phyloP scores from a whole-genome alignment of 2,329 filamentous ascomycete species.

The Trichothecium sympodiale region DNA sequence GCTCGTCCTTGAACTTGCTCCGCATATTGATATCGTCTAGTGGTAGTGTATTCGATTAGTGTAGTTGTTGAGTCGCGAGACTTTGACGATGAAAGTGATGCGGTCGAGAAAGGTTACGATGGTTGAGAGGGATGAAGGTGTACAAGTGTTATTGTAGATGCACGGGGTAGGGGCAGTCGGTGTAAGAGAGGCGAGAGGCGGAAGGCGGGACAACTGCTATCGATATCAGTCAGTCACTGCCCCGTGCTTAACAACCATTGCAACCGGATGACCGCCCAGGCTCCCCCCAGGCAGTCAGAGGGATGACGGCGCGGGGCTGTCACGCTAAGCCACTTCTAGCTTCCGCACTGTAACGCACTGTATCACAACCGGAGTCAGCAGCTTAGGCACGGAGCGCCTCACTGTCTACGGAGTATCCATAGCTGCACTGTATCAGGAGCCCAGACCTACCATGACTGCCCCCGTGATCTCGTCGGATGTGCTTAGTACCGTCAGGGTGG shows the following conservation, averaged over 20 bases:
- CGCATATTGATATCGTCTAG: constrained; percentile 54
- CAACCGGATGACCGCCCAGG: no score
- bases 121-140: constrained; percentile 5
- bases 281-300: constrained; percentile 2
- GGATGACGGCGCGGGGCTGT: constrained; percentile 5
- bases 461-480: no score
- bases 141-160: not conserved
- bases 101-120: not conserved
- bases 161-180: not conserved
- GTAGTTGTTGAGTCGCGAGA: not conserved
- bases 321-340: constrained; percentile 1
- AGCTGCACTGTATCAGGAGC: no score
- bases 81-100: not conserved
- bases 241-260: no score
- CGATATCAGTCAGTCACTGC: no score
- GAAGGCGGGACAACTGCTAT: no score
- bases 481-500: no score
- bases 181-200: no score
- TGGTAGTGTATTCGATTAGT: constrained; percentile 3
- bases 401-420: no score
- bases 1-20: constrained; percentile 99
- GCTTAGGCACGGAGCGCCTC: no score
- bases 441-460: no score
- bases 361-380: no score
- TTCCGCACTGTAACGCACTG: not conserved